Evolutionary conservation across 805 yeast species (phyloP).

Genomic region (Spathaspora girioi): DNA sequence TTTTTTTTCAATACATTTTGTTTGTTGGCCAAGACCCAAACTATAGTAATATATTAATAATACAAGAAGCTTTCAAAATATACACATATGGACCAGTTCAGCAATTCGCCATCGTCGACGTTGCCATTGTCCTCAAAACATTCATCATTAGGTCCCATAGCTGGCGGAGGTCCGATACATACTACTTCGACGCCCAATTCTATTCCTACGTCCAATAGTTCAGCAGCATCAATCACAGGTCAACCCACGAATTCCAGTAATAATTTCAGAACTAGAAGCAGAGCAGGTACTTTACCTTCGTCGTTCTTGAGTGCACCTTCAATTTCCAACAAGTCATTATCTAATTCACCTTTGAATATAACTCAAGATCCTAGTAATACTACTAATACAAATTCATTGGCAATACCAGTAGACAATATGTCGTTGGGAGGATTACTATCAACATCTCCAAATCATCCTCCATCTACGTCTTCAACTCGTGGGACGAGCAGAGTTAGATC

Average conservation of each 20-base stretch:
- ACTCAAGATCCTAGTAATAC: constrained; percentile 19
- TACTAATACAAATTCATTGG: constrained; percentile 17
- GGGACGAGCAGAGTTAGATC: constrained; percentile 45
- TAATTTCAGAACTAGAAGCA: constrained; percentile 44
- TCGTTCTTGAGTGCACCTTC: constrained; percentile 30
- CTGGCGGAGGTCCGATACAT: neutral
- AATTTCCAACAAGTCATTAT: constrained; percentile 2
- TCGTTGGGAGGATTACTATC: constrained; percentile 1
- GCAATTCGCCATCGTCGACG: constrained; percentile 1
- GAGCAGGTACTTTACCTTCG: constrained; percentile 81
- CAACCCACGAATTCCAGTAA: constrained; percentile 9
- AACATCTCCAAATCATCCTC: neutral
- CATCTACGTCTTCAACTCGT: neutral
- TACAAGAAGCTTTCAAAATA: neutral
- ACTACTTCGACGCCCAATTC: constrained; percentile 9
- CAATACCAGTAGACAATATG: constrained; percentile 10
- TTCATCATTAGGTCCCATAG: neutral
- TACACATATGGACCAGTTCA: neutral
- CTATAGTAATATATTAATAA: neutral
- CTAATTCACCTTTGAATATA: constrained; percentile 6
- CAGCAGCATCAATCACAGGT: constrained; percentile 1
- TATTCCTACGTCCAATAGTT: constrained; percentile 20
- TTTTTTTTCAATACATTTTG: neutral
- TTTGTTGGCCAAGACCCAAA: neutral
- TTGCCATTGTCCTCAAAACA: neutral